Evolutionary conservation across 2,329 filamentous ascomycete genomes (phyloP).

Genomic region (Cladosporium sp.): DNA sequence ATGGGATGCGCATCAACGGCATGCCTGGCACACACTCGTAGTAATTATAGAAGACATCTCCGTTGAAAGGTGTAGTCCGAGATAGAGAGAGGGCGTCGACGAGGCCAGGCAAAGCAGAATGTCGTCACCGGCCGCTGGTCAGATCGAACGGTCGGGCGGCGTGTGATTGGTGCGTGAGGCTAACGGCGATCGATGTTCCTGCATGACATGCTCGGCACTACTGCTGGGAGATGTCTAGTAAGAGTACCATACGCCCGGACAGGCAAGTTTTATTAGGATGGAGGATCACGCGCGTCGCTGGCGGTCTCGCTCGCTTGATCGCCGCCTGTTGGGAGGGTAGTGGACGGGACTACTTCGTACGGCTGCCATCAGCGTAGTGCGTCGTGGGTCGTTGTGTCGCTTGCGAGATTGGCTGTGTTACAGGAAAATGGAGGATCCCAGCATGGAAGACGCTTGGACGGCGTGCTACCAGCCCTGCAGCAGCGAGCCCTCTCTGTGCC

Average conservation of each 20-base stretch:
- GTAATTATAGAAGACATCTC: background rate
- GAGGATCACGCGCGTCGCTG: background rate
- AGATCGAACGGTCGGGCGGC: background rate
- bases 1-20: conserved; percentile 77
- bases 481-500: conserved; percentile 4
- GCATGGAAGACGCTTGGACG: conserved; percentile 12
- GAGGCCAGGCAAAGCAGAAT: conserved; percentile 8
- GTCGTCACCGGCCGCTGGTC: conserved; percentile 14
- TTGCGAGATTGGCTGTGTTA: conserved; percentile 16
- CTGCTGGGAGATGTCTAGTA: background rate
- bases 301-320: background rate
- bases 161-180: conserved; percentile 9
- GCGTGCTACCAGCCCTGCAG: conserved; percentile 13
- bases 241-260: background rate
- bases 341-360: background rate
- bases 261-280: background rate
- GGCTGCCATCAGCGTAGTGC: background rate
- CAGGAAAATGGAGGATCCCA: conserved; percentile 9
- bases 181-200: conserved; percentile 15
- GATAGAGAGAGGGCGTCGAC: background rate
- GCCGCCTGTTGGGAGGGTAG: background rate
- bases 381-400: background rate
- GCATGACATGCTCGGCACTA: conserved; percentile 5
- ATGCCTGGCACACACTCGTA: conserved; percentile 10
- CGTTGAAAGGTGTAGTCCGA: background rate